Evolutionary conservation across 805 yeast genomes (phyloP), one percentile per base, ranked within the genome.

Genomic region (Candida fluviatilis): DNA sequence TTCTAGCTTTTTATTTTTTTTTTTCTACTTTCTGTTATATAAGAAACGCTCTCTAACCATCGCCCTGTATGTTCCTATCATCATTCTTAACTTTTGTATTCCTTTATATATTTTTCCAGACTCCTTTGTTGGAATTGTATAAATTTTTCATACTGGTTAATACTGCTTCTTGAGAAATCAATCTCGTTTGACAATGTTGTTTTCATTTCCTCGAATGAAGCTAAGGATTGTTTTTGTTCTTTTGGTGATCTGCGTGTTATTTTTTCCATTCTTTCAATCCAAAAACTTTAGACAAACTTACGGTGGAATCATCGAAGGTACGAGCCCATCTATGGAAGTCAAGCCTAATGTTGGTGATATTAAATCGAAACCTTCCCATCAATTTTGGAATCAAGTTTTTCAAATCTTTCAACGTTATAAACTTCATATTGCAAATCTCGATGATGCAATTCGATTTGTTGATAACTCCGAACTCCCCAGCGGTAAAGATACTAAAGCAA

Each of bases 351-450:
- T 33, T 10, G 35, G 35, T 6, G 13, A 29, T 16, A 13, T 33
- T n/a, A 23, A 23, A 33, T n/a, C 18, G 15, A 24, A 40, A 31
- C 46, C 48, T 14, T 31, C 52, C 25, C 62, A 57, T 34, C 33
- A 41, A 25, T 61, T 60, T 36, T 62, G 66, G 66, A 50, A 43
- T 13, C 35, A 47, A 4, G 48, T 60, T 2, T 62, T 61, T 37
- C 37, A 42, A 3, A 42, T 55, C 5, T 46, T 62, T 35, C 53
- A 47, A 15, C 39, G 45, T 3, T 47, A 54, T 23, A 39, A 37
- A n/a, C 37, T 53, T 1, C 37, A 49, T 10, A 17, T 54, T 14
- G 28, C 52, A 5, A 48, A 49, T 13, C 13, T 52, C 3, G 40
- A 34, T 6, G 36, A 45, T 5, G 57, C 62, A 2, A 47, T 59